phyloP scores from a whole-genome alignment of 2,329 filamentous ascomycete genomes.

The Penicillium rolfsii region DNA sequence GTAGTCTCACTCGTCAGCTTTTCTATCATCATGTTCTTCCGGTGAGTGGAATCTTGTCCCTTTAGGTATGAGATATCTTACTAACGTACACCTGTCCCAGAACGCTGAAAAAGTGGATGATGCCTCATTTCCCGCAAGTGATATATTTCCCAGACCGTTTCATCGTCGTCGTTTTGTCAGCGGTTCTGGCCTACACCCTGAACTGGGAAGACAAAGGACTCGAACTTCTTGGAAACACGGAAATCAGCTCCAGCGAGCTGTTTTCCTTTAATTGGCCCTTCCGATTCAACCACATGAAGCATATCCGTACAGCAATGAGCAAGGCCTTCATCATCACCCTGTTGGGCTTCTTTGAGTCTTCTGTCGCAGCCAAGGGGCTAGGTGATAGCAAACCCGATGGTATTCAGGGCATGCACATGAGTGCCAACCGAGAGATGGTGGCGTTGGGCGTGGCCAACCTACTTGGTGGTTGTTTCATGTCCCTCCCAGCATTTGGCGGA shows the following conservation, averaged over 20 bases:
- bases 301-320: slow-evolving; percentile 83
- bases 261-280: slow-evolving; percentile 91
- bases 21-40: slow-evolving; percentile 83
- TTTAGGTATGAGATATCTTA: background rate
- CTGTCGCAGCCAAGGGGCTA: slow-evolving; percentile 90
- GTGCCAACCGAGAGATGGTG: slow-evolving; percentile 89
- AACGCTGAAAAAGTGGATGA: slow-evolving; percentile 77
- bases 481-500: slow-evolving; percentile 89
- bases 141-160: slow-evolving; percentile 93
- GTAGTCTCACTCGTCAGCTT: slow-evolving; percentile 80
- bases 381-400: slow-evolving; percentile 64
- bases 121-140: slow-evolving; percentile 76
- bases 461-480: slow-evolving; percentile 89
- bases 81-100: slow-evolving; percentile 48
- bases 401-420: slow-evolving; percentile 79
- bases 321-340: slow-evolving; percentile 92
- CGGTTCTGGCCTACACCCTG: slow-evolving; percentile 74
- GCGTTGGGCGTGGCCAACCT: slow-evolving; percentile 89
- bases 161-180: slow-evolving; percentile 81
- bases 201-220: slow-evolving; percentile 80
- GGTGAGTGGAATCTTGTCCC: slow-evolving; percentile 55
- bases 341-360: slow-evolving; percentile 98
- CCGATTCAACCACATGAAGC: slow-evolving; percentile 71
- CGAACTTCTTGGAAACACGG: slow-evolving; percentile 79
- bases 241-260: slow-evolving; percentile 68